Base-by-base conservation (phyloP, 805 yeast genomes). In the Cyberlindnera petersonii region DNA sequence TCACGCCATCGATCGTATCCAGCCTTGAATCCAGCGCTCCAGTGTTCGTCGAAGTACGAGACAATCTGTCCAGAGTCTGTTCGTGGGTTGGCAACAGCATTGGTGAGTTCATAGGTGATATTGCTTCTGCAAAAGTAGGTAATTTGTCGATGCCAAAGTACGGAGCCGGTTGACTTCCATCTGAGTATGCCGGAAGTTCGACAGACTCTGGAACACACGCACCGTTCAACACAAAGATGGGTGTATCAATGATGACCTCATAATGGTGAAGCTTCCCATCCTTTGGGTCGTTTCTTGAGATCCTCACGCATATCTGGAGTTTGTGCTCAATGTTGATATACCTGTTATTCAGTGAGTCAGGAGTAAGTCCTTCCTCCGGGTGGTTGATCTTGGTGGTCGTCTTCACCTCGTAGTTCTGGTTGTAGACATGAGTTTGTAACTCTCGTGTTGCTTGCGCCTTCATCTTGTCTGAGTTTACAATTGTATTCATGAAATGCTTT, bases 191-290 rank as follows among this genome's bases (percentile, higher is more conserved):
- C 5, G 74, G 74, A 13, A 69, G 49, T 9, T 60, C 63, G 42
- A 64, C 54, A 40, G 58, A 66, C 7, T 61, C 68, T 17, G 56
- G 52, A 3, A 54, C 56, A 48, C 74, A 69, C 4, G 59, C 47
- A 24, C 63, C 64, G 10, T 78, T 72, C n/a, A 75, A 62, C 15
- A 77, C 56, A 22, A 73, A 69, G 26, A 84, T 67, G 0, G 93
- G 93, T 0, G 91, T 82, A 54, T 84, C 93, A 27, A 84, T 82
- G 31, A 84, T 75, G 16, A 84, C 89, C 50, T 84, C 94, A 52
- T 79, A 84, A 56, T 84, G 89, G 50, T 82, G 87, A 63, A 77
- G 60, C 45, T 73, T 74, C 5, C 50, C 46, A 26, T 60, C 63
- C 4, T 60, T 55, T 0, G 74, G 69, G 42, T 79, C 83, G 18